Base-by-base conservation (phyloP, 2,329 filamentous ascomycete species). In the Pseudogymnoascus sp. region DNA sequence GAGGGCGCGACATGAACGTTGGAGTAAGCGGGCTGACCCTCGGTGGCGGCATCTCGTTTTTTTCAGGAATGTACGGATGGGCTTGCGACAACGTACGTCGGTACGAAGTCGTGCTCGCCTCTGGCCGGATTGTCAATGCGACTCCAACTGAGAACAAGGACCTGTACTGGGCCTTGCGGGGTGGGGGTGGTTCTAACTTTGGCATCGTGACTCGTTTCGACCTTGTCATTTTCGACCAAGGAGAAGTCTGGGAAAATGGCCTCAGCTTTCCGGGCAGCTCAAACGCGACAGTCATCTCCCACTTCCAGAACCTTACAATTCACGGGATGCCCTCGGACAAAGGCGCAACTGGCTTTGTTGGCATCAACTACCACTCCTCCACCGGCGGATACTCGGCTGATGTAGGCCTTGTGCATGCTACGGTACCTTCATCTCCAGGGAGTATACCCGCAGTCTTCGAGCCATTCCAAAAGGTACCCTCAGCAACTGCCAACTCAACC, bases 101-200 rank as follows among this genome's bases (percentile, higher is more conserved):
- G 55, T 61, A 40, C 61, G 38, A 63, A 28, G 71, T 61, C 11
- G 59, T 61, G n/a, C 18, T 61, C 16, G 59, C 59, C 12, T 21
- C 38, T 49, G 59, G 59, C 11, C 21, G 21, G 11, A 37, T 59
- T 28, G 21, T 23, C 25, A n/a, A 52, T 21, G 43, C 25, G 14
- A 21, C 18, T 25, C 72, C 71, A 18, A 66, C 63, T 28, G 38
- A 63, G 8, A 61, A 69, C 7, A 68, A 66, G 0, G 81, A 84
- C 61, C 72, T 86, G 8, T 84, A 75, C 71, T 75, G 74, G 67
- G 81, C 79, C 0, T 75, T 85, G 5, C 79, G 79, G 61, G 83
- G 82, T 9, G 35, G 35, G 35, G 83, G 83, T 21, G 78, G 80
- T 14, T 82, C 78, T 69, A 83, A 82, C 68, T 83, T 79, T 65